phyloP scores from a whole-genome alignment of 2,329 filamentous ascomycete species.

The Myriosclerotinia scirpicola region DNA sequence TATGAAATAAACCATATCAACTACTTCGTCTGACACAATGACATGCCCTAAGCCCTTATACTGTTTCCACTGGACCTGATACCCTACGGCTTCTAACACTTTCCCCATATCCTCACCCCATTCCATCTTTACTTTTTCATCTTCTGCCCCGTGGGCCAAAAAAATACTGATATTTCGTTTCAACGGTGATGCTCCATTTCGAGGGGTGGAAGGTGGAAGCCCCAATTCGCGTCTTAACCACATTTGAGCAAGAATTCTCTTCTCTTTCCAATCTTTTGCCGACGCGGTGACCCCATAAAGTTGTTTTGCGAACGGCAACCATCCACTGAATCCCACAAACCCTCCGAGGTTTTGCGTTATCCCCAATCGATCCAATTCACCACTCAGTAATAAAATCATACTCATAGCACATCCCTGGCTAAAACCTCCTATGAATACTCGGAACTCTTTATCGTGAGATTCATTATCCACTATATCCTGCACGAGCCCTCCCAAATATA shows the following conservation, averaged over 20 bases:
- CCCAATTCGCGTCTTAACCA: background rate
- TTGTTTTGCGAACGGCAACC: constrained; percentile 33
- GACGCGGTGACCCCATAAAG: constrained; percentile 15
- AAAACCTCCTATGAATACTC: constrained; percentile 30
- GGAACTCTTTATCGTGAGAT: constrained; percentile 3
- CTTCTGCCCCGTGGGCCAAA: constrained; percentile 31
- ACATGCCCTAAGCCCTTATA: constrained; percentile 10
- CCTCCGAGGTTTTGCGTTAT: constrained; percentile 22
- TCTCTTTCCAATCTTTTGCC: background rate
- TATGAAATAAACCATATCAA: background rate
- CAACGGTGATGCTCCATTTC: background rate
- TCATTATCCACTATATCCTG: constrained; percentile 20
- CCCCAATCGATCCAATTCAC: constrained; percentile 21
- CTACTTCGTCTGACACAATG: background rate
- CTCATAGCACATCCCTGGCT: constrained; percentile 35
- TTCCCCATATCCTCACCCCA: constrained; percentile 31
- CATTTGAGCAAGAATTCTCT: background rate
- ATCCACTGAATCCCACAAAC: constrained; percentile 34
- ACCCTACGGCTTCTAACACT: background rate
- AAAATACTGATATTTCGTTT: constrained; percentile 16
- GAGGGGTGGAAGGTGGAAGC: background rate
- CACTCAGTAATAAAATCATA: constrained; percentile 29
- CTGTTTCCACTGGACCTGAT: constrained; percentile 8
- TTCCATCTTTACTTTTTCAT: constrained; percentile 32
- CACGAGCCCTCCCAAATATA: constrained; percentile 28